Evolutionary conservation across 2,329 filamentous ascomycete genomes (phyloP).

Genomic region (Phoma herbarum): DNA sequence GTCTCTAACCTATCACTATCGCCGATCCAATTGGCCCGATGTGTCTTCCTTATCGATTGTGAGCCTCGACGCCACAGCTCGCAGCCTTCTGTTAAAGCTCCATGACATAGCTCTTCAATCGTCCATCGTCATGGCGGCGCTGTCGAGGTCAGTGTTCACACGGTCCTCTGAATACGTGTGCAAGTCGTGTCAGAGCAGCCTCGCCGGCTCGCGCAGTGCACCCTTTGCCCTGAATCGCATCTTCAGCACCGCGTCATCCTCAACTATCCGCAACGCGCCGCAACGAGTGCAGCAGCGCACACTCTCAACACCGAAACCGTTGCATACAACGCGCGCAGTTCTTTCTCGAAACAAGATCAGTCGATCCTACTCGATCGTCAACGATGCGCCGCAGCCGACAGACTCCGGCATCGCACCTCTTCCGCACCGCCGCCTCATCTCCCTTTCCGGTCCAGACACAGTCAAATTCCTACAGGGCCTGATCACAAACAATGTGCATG

Average conservation of each 20-base stretch:
- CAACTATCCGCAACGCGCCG: background rate
- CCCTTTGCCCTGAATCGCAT: slow-evolving; percentile 16
- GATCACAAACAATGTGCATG: slow-evolving; percentile 75
- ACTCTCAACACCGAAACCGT: background rate
- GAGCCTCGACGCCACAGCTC: slow-evolving; percentile 26
- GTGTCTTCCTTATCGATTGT: slow-evolving; percentile 18
- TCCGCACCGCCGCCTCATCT: slow-evolving; percentile 79
- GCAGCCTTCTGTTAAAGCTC: slow-evolving; percentile 26
- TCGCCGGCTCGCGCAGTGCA: slow-evolving; percentile 12
- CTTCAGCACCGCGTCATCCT: slow-evolving; percentile 23
- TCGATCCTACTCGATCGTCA: slow-evolving; percentile 19
- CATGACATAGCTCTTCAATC: background rate
- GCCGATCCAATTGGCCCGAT: slow-evolving; percentile 5
- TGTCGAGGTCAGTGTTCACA: slow-evolving; percentile 1
- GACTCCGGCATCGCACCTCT: slow-evolving; percentile 65
- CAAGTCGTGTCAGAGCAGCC: slow-evolving; percentile 28
- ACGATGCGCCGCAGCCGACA: slow-evolving; percentile 37
- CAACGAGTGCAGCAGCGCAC: background rate
- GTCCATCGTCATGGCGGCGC: background rate
- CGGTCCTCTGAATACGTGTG: slow-evolving; percentile 29
- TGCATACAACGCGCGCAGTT: background rate
- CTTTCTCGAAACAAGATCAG: background rate
- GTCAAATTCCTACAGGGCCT: slow-evolving; percentile 88
- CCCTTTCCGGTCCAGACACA: slow-evolving; percentile 79
- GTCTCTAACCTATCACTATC: background rate